phyloP scores from a whole-genome alignment of 129 eudicot genomes.

The Escallonia herrerae region DNA sequence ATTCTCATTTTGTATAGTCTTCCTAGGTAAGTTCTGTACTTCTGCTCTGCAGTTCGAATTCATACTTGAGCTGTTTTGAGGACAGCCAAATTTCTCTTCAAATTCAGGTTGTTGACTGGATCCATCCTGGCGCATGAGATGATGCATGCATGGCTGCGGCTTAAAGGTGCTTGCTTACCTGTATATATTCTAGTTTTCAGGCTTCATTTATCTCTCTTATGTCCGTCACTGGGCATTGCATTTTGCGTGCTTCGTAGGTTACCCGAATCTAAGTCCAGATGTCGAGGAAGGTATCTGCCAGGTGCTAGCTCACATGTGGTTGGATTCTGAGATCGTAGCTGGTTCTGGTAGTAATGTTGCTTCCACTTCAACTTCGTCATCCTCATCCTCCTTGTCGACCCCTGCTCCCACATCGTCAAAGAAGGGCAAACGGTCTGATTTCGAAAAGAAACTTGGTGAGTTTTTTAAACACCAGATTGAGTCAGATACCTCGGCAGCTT shows the following conservation, averaged over 20 bases:
- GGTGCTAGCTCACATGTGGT: slow-evolving; percentile 97
- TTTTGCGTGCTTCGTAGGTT: slow-evolving; percentile 37
- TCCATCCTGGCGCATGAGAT: slow-evolving; percentile 96
- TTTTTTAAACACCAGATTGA: slow-evolving; percentile 91
- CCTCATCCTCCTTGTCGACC: too few relatives aligned
- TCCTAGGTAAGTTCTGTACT: slow-evolving; percentile 54
- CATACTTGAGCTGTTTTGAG: slow-evolving; percentile 1
- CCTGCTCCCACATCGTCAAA: slow-evolving; percentile 52
- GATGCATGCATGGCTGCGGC: slow-evolving; percentile 99
- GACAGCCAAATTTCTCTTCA: slow-evolving; percentile 7
- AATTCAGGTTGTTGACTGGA: slow-evolving; percentile 80
- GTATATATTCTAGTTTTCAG: too few relatives aligned
- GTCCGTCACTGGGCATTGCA: too few relatives aligned
- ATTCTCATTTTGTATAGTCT: slow-evolving; percentile 88
- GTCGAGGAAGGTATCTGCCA: slow-evolving; percentile 98
- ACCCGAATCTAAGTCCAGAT: slow-evolving; percentile 67
- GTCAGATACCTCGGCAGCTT: slow-evolving; percentile 79
- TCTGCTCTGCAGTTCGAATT: background rate
- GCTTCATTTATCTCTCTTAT: too few relatives aligned
- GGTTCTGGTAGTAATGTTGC: slow-evolving; percentile 35
- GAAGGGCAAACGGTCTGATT: slow-evolving; percentile 72
- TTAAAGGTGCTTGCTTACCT: slow-evolving; percentile 47
- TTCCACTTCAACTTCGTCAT: slow-evolving; percentile 32
- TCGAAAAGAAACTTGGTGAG: slow-evolving; percentile 85
- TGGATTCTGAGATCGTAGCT: slow-evolving; percentile 77